Evolutionary conservation across 192 early-diverging fungal species (phyloP), one percentile per base, ranked within the genome.

Genomic region (Phlyctochytrium bullatum): DNA sequence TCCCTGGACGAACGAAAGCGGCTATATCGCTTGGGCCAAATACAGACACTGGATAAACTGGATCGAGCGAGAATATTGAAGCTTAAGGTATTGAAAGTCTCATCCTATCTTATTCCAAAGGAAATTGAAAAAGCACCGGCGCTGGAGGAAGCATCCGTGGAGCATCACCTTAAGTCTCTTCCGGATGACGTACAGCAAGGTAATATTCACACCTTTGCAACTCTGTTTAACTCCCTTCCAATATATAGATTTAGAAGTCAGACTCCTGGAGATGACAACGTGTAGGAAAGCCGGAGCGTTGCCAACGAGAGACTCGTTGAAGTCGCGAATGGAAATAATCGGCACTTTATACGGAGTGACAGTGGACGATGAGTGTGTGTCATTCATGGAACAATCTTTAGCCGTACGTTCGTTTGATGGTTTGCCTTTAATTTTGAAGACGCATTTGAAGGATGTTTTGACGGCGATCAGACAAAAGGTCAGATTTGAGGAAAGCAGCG

Each of bases 311-410:
- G 68, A 69, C 51, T 17, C 68, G 17, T 60, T 69, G 27, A n/a
- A 34, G 31, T 6, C 68, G 0, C 59, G 68, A 17, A 69, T 69
- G 68, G 59, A 69, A 24, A 57, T 69, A 10, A 69, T 69, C 36
- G 68, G 24, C 3, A 40, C 59, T 23, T 32, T 69, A 29, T 52
- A 69, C 51, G 59, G 60, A 6, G 34, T 69, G 14, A 60, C 61
- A 23, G 51, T 69, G 23, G 68, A 69, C 30, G 24, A 4, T 2
- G 68, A 69, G 4, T 69, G 60, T 51, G 61, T 62, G 14, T 17
- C 61, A 14, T 69, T 53, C 61, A 62, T 69, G 59, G 68, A 69
- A 36, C 68, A 69, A 62, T 52, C 68, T 47, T 32, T 69, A 34
- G 12, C 59, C 6, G 65, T 66, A 36, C 25, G 52, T 27, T 27